These are phyloP conservation scores for Xenosphaeropsis pyriputrescens DNA, from an alignment of 2,329 filamentous ascomycete genomes.

Conservation along the genomic window DNA sequence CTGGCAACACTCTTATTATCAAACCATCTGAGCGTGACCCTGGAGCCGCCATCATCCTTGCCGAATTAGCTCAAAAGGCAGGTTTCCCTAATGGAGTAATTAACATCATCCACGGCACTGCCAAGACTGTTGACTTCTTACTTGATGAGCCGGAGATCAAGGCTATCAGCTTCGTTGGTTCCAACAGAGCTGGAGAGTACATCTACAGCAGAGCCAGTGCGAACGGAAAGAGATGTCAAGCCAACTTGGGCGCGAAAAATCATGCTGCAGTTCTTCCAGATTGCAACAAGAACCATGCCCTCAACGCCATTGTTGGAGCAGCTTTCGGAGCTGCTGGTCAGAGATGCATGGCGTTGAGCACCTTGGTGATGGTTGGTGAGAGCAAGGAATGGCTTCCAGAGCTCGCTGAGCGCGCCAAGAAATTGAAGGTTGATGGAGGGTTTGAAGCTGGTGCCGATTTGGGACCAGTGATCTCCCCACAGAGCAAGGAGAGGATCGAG, in stretches of 20 bases:
- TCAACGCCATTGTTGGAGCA: conserved; percentile 72
- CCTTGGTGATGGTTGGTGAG: conserved; percentile 71
- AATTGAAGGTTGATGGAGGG: conserved; percentile 61
- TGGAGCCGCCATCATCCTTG: conserved; percentile 73
- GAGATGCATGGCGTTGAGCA: conserved; percentile 76
- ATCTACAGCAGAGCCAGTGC: conserved; percentile 67
- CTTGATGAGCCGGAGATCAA: conserved; percentile 76
- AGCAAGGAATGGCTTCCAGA: conserved; percentile 73
- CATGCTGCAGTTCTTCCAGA: conserved; percentile 74
- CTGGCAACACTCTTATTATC: conserved; percentile 70
- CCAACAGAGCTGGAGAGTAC: conserved; percentile 81
- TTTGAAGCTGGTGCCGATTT: conserved; percentile 71
- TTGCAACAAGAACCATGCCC: conserved; percentile 79
- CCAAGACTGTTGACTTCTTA: conserved; percentile 74
- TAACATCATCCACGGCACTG: conserved; percentile 70
- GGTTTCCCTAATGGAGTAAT: conserved; percentile 72
- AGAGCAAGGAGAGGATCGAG: conserved; percentile 70
- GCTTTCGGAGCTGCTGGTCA: conserved; percentile 78
- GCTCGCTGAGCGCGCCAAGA: conserved; percentile 61
- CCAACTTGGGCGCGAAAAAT: conserved; percentile 81
- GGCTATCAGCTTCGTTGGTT: conserved; percentile 74
- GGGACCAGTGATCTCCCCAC: conserved; percentile 67
- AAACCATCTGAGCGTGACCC: conserved; percentile 82
- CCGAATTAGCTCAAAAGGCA: conserved; percentile 64
- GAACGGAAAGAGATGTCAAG: conserved; percentile 79